Evolutionary conservation across 768 basidiomycete species (phyloP).

Genomic region (Russula sp.): DNA sequence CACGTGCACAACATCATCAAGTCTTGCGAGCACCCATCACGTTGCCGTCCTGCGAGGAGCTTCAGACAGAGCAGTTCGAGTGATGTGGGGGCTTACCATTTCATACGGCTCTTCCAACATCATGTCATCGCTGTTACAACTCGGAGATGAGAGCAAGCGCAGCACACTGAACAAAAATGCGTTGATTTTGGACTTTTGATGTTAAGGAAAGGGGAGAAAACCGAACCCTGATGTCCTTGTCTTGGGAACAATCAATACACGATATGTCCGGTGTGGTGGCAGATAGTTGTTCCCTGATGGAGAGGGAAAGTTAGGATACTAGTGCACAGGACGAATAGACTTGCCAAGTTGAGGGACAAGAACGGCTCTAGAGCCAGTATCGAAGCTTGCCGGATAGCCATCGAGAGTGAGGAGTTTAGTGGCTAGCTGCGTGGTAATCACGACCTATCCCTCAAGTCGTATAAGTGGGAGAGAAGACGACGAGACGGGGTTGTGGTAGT

Average conservation of each 20-base stretch:
- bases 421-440: slow-evolving; percentile 62
- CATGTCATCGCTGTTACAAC: slow-evolving; percentile 22
- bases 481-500: background rate
- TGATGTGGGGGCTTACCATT: slow-evolving; percentile 24
- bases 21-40: slow-evolving; percentile 1
- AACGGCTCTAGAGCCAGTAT: slow-evolving; percentile 54
- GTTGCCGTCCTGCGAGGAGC: slow-evolving; percentile 13
- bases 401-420: slow-evolving; percentile 62
- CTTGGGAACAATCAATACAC: slow-evolving; percentile 39
- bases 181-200: slow-evolving; percentile 6
- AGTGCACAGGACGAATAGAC: slow-evolving; percentile 1
- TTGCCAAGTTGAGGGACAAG: slow-evolving; percentile 64
- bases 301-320: background rate
- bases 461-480: background rate
- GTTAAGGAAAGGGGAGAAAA: slow-evolving; percentile 12
- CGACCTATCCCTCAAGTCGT: slow-evolving; percentile 33
- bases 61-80: background rate
- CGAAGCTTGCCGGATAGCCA: slow-evolving; percentile 59
- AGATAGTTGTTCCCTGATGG: slow-evolving; percentile 35
- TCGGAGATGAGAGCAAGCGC: slow-evolving; percentile 38
- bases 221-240: slow-evolving; percentile 38
- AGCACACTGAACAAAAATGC: slow-evolving; percentile 31
- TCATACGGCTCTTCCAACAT: slow-evolving; percentile 29
- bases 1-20: slow-evolving; percentile 1
- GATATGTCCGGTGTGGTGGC: slow-evolving; percentile 40